These are phyloP conservation scores for Populus hybrid DNA, from an alignment of 441 rosid genomes.

Conservation along the genomic window DNA sequence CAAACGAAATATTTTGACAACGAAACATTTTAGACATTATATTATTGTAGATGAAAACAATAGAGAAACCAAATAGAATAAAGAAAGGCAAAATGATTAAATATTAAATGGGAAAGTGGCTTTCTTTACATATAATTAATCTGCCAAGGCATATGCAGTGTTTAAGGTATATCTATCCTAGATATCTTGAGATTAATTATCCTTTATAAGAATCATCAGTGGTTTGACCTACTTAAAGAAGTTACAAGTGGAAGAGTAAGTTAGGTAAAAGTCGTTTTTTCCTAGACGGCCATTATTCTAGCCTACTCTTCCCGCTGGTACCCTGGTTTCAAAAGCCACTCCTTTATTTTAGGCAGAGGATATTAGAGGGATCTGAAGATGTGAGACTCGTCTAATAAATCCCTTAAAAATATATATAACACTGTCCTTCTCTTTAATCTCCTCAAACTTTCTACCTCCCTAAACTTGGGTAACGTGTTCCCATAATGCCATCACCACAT, in stretches of 20 bases:
- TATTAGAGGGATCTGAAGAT: neutral
- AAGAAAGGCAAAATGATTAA: neutral
- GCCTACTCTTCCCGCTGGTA: constrained; percentile 20
- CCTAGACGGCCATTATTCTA: constrained; percentile 24
- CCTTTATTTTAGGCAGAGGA: constrained; percentile 3
- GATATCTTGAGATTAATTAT: constrained; percentile 9
- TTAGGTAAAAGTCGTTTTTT: constrained; percentile 42
- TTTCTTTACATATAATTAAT: neutral
- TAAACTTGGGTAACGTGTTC: neutral
- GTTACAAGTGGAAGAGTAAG: constrained; percentile 22
- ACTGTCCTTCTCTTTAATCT: neutral
- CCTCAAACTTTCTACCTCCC: neutral
- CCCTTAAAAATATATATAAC: neutral
- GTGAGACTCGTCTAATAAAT: neutral
- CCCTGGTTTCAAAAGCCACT: constrained; percentile 3
- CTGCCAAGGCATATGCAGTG: constrained; percentile 9
- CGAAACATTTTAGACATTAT: neutral
- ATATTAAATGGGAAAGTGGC: neutral
- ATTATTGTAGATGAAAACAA: neutral
- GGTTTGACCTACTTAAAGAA: constrained; percentile 21
- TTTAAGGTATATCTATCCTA: constrained; percentile 5
- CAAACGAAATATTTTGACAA: neutral
- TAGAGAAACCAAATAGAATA: neutral
- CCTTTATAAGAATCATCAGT: neutral
- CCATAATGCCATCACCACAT: neutral